A percentile compares a stretch with the other conserved stretches of the same genome.
phyloP scores from a whole-genome alignment of 2,329 filamentous ascomycete species.

The Waltergamsia citrina region DNA sequence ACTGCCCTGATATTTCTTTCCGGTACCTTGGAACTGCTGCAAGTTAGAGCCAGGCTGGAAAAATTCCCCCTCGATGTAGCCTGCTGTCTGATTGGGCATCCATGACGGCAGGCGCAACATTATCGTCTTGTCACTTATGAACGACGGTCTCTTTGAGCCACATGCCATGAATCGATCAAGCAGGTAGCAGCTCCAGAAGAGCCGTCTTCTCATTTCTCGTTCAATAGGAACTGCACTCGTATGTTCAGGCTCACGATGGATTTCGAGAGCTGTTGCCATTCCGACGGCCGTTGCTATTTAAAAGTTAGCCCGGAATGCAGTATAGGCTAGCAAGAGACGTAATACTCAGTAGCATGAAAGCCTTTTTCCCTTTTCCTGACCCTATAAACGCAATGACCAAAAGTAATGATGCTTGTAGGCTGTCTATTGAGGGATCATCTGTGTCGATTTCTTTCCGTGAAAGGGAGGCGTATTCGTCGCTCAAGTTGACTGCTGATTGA shows the following conservation, averaged over 20 bases:
- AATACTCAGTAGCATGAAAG: slow-evolving; percentile 76
- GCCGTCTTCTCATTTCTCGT: slow-evolving; percentile 64
- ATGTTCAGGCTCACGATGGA: slow-evolving; percentile 66
- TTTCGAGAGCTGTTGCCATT: slow-evolving; percentile 74
- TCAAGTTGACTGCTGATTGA: slow-evolving; percentile 56
- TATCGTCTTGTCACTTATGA: slow-evolving; percentile 70
- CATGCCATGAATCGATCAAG: slow-evolving; percentile 77
- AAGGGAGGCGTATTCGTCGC: slow-evolving; percentile 64
- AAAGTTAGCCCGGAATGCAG: slow-evolving; percentile 1
- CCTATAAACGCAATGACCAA: slow-evolving; percentile 70
- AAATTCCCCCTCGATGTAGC: slow-evolving; percentile 66
- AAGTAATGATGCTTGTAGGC: slow-evolving; percentile 65
- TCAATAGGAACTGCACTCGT: slow-evolving; percentile 53
- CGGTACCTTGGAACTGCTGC: slow-evolving; percentile 59
- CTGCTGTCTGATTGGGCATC: slow-evolving; percentile 50
- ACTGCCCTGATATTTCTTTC: slow-evolving; percentile 64
- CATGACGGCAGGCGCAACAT: slow-evolving; percentile 67
- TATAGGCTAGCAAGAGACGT: background rate
- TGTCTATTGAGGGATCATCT: slow-evolving; percentile 74
- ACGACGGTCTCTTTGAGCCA: slow-evolving; percentile 72
- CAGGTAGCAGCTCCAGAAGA: slow-evolving; percentile 85
- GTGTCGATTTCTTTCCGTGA: slow-evolving; percentile 63
- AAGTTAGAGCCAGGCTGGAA: slow-evolving; percentile 74
- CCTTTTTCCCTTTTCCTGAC: slow-evolving; percentile 70
- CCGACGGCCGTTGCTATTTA: slow-evolving; percentile 62